phyloP scores from a whole-genome alignment of 345 rosid genomes.

The Arabidopsis arenosa region DNA sequence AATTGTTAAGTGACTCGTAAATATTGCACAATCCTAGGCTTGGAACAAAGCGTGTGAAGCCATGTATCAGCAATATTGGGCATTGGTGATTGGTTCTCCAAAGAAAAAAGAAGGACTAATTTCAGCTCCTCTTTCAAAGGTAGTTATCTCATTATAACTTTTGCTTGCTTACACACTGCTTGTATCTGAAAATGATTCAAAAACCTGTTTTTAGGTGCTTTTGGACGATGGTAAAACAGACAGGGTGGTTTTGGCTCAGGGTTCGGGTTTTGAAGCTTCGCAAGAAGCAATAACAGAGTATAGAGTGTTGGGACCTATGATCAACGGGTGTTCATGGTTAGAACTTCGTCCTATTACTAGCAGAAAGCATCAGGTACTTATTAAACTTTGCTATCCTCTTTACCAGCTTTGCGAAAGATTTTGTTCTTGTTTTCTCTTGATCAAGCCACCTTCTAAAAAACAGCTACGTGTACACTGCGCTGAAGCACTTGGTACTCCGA shows the following conservation, averaged over 20 bases:
- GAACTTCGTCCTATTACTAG: conserved; percentile 80
- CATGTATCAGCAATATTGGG: conserved; percentile 82
- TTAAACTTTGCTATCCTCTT: not conserved
- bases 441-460: conserved; percentile 14
- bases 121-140: conserved; percentile 86
- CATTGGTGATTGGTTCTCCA: conserved; percentile 87
- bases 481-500: conserved; percentile 94
- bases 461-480: conserved; percentile 96
- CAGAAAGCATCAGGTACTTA: conserved; percentile 87
- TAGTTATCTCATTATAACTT: conserved; percentile 33
- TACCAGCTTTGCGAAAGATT: not conserved
- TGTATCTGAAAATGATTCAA: conserved; percentile 19
- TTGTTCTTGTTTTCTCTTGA: conserved; percentile 12
- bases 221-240: conserved; percentile 94
- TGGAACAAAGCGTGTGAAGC: conserved; percentile 83
- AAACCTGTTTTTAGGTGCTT: conserved; percentile 56
- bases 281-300: conserved; percentile 87
- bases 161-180: not conserved
- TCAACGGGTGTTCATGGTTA: conserved; percentile 94
- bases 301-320: conserved; percentile 80
- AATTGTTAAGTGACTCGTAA: not conserved
- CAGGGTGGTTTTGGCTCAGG: conserved; percentile 72
- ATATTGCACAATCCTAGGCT: conserved; percentile 52
- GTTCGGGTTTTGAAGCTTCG: conserved; percentile 71
- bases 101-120: conserved; percentile 80